phyloP scores from a whole-genome alignment of 306 rosid genomes.

The Senna tora region DNA sequence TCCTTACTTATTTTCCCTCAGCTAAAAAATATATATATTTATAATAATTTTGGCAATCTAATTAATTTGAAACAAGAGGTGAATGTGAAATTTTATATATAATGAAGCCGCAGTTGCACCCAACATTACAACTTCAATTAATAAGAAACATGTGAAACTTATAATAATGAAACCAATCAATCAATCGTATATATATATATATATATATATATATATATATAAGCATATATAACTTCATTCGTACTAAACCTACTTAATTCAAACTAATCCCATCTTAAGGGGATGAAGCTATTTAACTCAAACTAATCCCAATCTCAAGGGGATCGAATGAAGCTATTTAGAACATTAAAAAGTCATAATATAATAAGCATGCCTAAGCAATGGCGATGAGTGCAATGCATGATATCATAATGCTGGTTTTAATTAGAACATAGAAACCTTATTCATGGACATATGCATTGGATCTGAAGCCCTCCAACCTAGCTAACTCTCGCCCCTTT shows the following conservation, averaged over 20 bases:
- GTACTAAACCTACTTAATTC: not conserved
- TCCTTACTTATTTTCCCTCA: too few species aligned
- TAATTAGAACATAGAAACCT: not conserved
- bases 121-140: too few species aligned
- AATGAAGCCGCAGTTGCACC: too few species aligned
- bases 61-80: too few species aligned
- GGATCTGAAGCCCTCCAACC: not conserved
- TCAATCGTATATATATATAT: too few species aligned
- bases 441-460: constrained; percentile 4
- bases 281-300: not conserved
- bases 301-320: not conserved
- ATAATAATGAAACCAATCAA: not conserved
- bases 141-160: constrained; percentile 37
- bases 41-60: too few species aligned
- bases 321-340: not conserved
- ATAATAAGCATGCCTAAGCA: not conserved
- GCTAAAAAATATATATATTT: too few species aligned
- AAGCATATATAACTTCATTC: not conserved
- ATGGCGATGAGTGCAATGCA: not conserved
- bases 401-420: not conserved
- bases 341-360: constrained; percentile 2
- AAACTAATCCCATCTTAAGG: not conserved
- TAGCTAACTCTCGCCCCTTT: not conserved
- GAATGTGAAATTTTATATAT: too few species aligned
- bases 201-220: too few species aligned